Base-by-base conservation (phyloP, 257 asterid genomes). In the Fraxinus anomala region DNA sequence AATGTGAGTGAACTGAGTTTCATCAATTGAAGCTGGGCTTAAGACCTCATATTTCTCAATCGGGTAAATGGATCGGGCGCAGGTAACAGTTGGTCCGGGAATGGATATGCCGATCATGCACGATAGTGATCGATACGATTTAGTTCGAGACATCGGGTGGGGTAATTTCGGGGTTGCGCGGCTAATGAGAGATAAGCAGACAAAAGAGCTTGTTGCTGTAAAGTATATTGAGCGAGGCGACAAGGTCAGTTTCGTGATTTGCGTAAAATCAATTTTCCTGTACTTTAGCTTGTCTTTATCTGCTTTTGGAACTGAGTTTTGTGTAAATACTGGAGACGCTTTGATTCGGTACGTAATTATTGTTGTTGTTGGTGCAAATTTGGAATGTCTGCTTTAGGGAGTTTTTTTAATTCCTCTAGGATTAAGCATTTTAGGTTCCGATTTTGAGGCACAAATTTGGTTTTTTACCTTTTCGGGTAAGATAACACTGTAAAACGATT, bases 21-120 rank as follows among this genome's bases (percentile, higher is more conserved):
- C 40, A 21, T 24, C 71, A 37, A 56, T 39, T 54, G 47, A 72
- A 67, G 68, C 39, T 40, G 73, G 65, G 40, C 24, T 54, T 68
- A 33, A 34, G 72, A 37, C 68, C 17, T 54, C 17, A 14, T 36
- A 19, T 23, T 28, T 42, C 24, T 34, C 16, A 8, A 5, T 51
- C 5, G 37, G 1, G 51, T 6, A 82, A 75, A 92, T 92, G 97
- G 92, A 92, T 91, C 97, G 97, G 80, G 83, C 85, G 24, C 81
- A 82, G 81, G 17, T 86, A 28, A 73, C 85, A 2, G 76, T 39
- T 34, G 92, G 90, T 72, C 92, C 92, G 83, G 88, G 86, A 24
- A 86, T 91, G 92, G 97, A 91, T 78, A 83, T 93, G 92, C 97
- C 97, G 92, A 92, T 91, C 91, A 91, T 92, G 97, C 97, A 92